Base-by-base conservation (phyloP, 2,329 filamentous ascomycete genomes). In the Colletotrichum camelliae region DNA sequence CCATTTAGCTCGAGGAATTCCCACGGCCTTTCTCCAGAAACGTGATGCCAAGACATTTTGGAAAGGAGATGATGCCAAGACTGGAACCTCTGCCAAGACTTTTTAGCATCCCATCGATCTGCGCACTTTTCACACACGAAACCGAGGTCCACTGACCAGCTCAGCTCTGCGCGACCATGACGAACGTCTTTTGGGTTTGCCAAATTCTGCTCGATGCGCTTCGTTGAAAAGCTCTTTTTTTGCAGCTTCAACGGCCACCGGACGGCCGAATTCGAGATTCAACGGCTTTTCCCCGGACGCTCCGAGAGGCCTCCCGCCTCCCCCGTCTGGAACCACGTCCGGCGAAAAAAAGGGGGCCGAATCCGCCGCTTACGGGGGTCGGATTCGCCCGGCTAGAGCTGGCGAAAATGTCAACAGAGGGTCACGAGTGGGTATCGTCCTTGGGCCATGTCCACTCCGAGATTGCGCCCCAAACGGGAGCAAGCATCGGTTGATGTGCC, bases 31-130 rank as follows among this genome's bases (percentile, higher is more conserved):
- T 43, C 62, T 66, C 73, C 64, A 68, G 57, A 58, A 68, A 64
- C 57, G 39, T 58, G 29, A 60, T 62, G 64, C 64, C 39, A 64
- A 73, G 73, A n/a, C 57, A 21, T 68, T 52, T 43, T 37, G n/a
- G 57, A 73, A 75, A 75, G 73, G 73, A 68, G 73, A 37, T 35
- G 64, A 24, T 52, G 73, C 73, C 70, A 73, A 75, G 70, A 64
- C 57, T 31, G 55, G 39, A 60, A 18, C 39, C 21, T 39, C 16
- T 72, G 72, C 69, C 73, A 68, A 68, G 57, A 67, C n/a, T 5
- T 29, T 52, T 48, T 24, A 8, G 57, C 16, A 21, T 33, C 61
- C 68, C 68, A 55, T 55, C 18, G 39, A 65, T 75, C 57, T 33
- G 43, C 62, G 21, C 43, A 72, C 69, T 62, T 48, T 71, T 64